Conservation (phyloP, 768 basidiomycete genomes). For the Chlorophyllum brunneum region DNA sequence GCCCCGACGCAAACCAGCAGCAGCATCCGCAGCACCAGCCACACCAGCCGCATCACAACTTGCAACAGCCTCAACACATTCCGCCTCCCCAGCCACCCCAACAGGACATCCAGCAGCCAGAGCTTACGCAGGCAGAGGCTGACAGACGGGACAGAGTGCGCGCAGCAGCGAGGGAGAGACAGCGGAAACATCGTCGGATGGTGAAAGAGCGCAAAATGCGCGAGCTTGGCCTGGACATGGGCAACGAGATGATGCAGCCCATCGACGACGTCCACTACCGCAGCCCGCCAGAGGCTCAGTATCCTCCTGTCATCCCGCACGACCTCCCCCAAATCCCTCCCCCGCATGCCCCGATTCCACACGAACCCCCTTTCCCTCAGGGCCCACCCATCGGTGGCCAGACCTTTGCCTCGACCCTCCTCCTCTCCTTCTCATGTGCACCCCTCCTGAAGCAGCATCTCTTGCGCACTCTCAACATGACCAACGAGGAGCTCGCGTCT, state of each 20-base stretch:
- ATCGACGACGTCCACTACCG: constrained; percentile 69
- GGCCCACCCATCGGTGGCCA: constrained; percentile 58
- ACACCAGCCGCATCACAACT: constrained; percentile 12
- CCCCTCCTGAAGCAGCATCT: constrained; percentile 74
- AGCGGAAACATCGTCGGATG: constrained; percentile 75
- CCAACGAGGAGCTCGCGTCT: constrained; percentile 73
- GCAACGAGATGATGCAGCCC: constrained; percentile 61
- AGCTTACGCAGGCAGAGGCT: constrained; percentile 59
- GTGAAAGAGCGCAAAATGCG: constrained; percentile 80
- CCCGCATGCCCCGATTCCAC: constrained; percentile 30
- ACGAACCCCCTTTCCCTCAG: constrained; percentile 65
- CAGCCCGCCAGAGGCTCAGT: constrained; percentile 44
- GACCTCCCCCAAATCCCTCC: constrained; percentile 32
- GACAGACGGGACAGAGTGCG: constrained; percentile 68
- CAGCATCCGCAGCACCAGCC: constrained; percentile 26
- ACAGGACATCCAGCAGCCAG: constrained; percentile 16
- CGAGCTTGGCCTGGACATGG: constrained; percentile 80
- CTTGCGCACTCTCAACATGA: constrained; percentile 67
- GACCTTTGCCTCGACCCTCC: constrained; percentile 74
- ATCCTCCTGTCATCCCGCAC: constrained; percentile 40
- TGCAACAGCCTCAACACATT: constrained; percentile 12
- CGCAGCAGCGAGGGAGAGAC: constrained; percentile 74
- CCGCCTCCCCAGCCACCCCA: constrained; percentile 13
- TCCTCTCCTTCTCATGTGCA: constrained; percentile 73
- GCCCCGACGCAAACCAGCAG: constrained; percentile 19